Conservation (phyloP, 2,329 filamentous ascomycete species). For the Didymella glomerata region DNA sequence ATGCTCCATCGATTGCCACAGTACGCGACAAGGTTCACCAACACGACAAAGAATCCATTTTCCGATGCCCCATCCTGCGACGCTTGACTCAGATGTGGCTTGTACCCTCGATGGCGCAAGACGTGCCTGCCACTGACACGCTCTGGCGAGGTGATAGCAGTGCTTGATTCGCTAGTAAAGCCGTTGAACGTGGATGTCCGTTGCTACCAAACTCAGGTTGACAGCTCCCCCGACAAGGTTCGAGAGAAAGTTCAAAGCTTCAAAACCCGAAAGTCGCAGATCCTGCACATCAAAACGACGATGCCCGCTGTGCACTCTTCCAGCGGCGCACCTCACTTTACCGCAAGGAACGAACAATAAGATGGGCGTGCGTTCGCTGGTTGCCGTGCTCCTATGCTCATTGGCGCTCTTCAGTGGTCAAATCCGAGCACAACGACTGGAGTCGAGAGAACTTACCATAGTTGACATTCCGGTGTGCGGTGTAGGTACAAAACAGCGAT, state of each 20-base stretch:
- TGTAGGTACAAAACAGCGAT: conserved; percentile 5
- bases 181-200: background rate
- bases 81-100: conserved; percentile 5
- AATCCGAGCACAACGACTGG: background rate
- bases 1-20: background rate
- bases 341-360: background rate
- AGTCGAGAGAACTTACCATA: conserved; percentile 17
- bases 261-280: background rate
- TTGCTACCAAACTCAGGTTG: background rate
- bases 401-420: conserved; percentile 4
- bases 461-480: conserved; percentile 26
- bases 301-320: background rate
- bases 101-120: background rate
- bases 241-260: background rate
- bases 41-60: background rate
- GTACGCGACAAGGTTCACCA: background rate
- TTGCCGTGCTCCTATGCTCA: conserved; percentile 14
- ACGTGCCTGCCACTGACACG: background rate
- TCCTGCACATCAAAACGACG: background rate
- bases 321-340: background rate
- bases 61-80: background rate
- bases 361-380: conserved; percentile 17
- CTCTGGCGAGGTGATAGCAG: background rate
- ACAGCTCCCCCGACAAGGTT: conserved; percentile 5
- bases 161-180: background rate